Evolutionary conservation across 257 asterid genomes (phyloP).

Genomic region (Salvia miltiorrhiza): DNA sequence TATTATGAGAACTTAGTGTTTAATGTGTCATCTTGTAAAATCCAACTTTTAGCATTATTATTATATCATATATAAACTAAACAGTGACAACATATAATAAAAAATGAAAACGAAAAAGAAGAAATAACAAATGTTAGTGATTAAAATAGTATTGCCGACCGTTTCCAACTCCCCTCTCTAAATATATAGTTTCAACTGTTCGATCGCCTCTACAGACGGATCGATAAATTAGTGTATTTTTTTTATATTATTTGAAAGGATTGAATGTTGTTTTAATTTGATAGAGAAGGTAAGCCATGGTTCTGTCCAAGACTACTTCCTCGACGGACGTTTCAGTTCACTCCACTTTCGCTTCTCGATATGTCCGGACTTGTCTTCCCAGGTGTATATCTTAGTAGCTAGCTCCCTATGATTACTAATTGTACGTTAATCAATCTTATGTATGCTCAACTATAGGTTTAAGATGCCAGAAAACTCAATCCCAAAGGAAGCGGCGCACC

Average conservation of each 20-base stretch:
- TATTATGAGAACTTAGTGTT: neutral
- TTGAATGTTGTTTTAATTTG: neutral
- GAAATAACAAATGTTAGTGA: neutral
- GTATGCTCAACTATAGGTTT: too few species aligned
- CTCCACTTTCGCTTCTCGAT: slow-evolving; percentile 75
- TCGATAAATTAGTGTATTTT: neutral
- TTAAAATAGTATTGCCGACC: neutral
- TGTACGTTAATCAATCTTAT: neutral
- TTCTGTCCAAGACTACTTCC: slow-evolving; percentile 45
- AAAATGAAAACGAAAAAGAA: too few species aligned
- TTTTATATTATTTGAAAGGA: neutral
- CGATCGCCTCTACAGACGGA: neutral
- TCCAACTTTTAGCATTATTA: too few species aligned
- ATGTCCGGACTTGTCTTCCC: slow-evolving; percentile 61
- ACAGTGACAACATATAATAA: too few species aligned
- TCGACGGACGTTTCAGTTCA: slow-evolving; percentile 47
- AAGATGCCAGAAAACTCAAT: slow-evolving; percentile 66
- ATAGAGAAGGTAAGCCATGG: slow-evolving; percentile 35
- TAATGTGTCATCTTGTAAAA: neutral
- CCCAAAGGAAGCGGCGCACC: slow-evolving; percentile 81
- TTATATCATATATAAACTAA: too few species aligned
- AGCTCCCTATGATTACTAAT: neutral
- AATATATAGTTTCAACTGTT: neutral
- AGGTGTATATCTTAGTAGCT: slow-evolving; percentile 33
- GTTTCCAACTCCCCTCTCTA: neutral